Percentiles rank a stretch among this genome's conserved stretches.
Evolutionary conservation across 305 asterid species (phyloP).

Genomic region (Fraxinus platypoda): DNA sequence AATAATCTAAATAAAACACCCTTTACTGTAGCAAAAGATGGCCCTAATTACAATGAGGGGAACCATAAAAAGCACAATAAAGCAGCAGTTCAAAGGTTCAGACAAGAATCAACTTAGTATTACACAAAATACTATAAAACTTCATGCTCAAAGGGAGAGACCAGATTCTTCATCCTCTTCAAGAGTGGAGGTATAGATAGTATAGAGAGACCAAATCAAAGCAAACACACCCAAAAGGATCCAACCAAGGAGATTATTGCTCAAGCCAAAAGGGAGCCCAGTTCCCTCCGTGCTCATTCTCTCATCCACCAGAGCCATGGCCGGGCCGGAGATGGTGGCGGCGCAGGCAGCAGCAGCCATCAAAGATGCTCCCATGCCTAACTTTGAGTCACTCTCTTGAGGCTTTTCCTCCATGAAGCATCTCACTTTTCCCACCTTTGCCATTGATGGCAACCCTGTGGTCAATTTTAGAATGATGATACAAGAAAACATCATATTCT

Average conservation of each 20-base stretch:
- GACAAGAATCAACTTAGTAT: slow-evolving; percentile 21
- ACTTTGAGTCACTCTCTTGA: slow-evolving; percentile 38
- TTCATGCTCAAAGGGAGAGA: slow-evolving; percentile 54
- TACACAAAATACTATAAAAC: slow-evolving; percentile 9
- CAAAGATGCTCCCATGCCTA: slow-evolving; percentile 60
- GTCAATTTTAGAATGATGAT: background rate
- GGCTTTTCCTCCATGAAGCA: slow-evolving; percentile 59
- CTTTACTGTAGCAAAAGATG: background rate
- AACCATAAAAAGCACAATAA: slow-evolving; percentile 20
- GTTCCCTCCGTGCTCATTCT: slow-evolving; percentile 95
- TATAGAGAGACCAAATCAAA: slow-evolving; percentile 74
- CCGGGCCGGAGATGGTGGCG: slow-evolving; percentile 66
- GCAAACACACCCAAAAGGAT: slow-evolving; percentile 71
- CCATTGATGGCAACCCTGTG: slow-evolving; percentile 61
- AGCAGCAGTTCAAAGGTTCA: slow-evolving; percentile 25
- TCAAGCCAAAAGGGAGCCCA: slow-evolving; percentile 87
- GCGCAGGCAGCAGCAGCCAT: slow-evolving; percentile 61
- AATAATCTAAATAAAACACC: background rate
- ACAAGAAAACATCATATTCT: background rate
- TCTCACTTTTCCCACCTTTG: slow-evolving; percentile 57
- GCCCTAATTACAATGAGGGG: background rate
- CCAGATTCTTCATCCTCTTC: slow-evolving; percentile 96
- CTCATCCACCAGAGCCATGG: slow-evolving; percentile 92
- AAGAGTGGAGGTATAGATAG: slow-evolving; percentile 49
- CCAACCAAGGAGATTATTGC: slow-evolving; percentile 85